phyloP scores from a whole-genome alignment of 73 alveolate genomes.

The Paramecium sonneborni region DNA sequence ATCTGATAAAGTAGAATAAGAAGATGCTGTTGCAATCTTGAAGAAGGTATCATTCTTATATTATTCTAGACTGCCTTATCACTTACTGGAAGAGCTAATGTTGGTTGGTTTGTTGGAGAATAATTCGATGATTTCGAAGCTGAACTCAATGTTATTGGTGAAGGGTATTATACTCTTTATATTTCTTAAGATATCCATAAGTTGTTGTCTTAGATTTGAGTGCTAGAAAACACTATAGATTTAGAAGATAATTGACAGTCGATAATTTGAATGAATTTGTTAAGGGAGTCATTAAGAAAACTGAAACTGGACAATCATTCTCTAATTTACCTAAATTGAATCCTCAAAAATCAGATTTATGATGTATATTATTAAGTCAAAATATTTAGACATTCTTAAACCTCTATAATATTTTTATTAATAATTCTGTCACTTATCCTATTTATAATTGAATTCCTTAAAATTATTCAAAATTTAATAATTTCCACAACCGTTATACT shows the following conservation, averaged over 20 bases:
- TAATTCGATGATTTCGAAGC: constrained; percentile 46
- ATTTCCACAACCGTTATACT: background rate
- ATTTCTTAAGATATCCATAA: constrained; percentile 16
- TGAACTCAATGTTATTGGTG: constrained; percentile 24
- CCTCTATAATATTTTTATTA: background rate
- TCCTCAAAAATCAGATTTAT: constrained; percentile 25
- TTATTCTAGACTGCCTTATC: background rate
- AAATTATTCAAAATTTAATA: background rate
- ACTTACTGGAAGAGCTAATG: constrained; percentile 42
- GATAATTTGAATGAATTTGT: constrained; percentile 55
- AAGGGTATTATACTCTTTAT: background rate
- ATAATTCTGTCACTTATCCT: background rate
- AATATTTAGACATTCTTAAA: background rate
- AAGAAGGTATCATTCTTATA: background rate
- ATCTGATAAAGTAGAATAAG: background rate
- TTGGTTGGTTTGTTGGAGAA: constrained; percentile 42
- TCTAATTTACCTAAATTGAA: constrained; percentile 35
- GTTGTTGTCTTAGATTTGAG: constrained; percentile 41
- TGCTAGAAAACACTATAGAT: background rate
- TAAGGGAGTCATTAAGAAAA: constrained; percentile 45
- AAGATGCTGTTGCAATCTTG: background rate
- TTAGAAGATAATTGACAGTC: constrained; percentile 29
- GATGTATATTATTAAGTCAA: constrained; percentile 18
- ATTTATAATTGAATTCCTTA: background rate
- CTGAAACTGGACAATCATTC: constrained; percentile 30